Conservation (phyloP, 306 rosid species). For the Gastrolobium bilobum region DNA sequence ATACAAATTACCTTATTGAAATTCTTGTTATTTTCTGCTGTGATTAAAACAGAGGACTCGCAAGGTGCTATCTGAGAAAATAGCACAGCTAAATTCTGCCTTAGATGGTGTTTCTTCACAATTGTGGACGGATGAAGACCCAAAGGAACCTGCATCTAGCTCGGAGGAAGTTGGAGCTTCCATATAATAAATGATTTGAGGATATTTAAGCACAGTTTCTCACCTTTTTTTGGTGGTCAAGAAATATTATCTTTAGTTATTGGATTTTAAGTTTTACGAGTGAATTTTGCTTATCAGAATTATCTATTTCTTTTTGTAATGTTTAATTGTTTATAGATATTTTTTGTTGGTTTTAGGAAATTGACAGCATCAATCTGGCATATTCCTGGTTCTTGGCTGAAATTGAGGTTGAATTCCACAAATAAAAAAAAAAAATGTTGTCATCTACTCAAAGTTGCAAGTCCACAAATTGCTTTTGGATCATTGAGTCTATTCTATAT, state of each 20-base stretch:
- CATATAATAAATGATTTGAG: constrained; percentile 30
- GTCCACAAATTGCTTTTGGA: constrained; percentile 7
- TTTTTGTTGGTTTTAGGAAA: constrained; percentile 7
- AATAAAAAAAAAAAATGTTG: neutral
- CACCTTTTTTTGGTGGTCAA: neutral
- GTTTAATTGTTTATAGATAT: neutral
- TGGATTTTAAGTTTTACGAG: constrained; percentile 30
- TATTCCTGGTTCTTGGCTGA: neutral
- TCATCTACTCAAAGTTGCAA: neutral
- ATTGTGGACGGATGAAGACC: constrained; percentile 48
- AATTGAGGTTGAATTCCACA: neutral
- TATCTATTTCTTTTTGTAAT: neutral
- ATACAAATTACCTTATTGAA: neutral
- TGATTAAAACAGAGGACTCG: constrained; percentile 63
- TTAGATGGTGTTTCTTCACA: constrained; percentile 65
- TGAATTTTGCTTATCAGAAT: constrained; percentile 7
- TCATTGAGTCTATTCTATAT: constrained; percentile 3
- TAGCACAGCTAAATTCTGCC: constrained; percentile 67
- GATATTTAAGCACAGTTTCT: neutral
- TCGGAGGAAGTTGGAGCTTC: constrained; percentile 63
- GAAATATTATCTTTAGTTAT: constrained; percentile 10
- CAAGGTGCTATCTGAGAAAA: constrained; percentile 62
- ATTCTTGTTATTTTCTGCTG: constrained; percentile 31
- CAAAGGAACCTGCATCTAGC: constrained; percentile 44
- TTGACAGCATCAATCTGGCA: constrained; percentile 24